Conservation (phyloP, 495 filamentous ascomycete species). For the Penicillium cataractarum region DNA sequence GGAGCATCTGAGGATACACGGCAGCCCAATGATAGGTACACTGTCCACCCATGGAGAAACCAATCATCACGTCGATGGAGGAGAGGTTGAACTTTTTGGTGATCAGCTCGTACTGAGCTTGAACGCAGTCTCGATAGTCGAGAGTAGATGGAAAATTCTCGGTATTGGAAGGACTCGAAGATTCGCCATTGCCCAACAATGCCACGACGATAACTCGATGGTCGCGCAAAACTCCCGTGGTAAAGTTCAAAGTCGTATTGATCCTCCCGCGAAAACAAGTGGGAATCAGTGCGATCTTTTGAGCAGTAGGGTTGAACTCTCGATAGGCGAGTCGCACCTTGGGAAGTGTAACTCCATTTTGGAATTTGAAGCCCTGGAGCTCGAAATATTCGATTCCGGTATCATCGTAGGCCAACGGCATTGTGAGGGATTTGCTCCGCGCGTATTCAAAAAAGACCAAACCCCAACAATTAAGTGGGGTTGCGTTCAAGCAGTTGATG, state of each 20-base stretch:
- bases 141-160: slow-evolving; percentile 57
- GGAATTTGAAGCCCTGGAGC: slow-evolving; percentile 45
- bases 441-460: background rate
- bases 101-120: slow-evolving; percentile 60
- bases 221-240: slow-evolving; percentile 52
- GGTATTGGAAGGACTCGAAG: slow-evolving; percentile 63
- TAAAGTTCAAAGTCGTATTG: slow-evolving; percentile 46
- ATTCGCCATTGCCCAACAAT: slow-evolving; percentile 69
- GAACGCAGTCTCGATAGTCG: slow-evolving; percentile 62
- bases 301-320: slow-evolving; percentile 40
- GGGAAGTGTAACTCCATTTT: slow-evolving; percentile 31
- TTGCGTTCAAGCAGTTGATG: background rate
- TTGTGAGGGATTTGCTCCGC: background rate
- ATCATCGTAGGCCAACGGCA: slow-evolving; percentile 7
- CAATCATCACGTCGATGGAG: slow-evolving; percentile 57
- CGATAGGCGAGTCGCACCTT: slow-evolving; percentile 47
- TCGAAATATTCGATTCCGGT: slow-evolving; percentile 36
- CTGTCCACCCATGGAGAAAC: slow-evolving; percentile 69
- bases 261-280: slow-evolving; percentile 55
- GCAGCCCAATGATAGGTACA: slow-evolving; percentile 66
- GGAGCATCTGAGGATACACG: slow-evolving; percentile 62
- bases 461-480: background rate
- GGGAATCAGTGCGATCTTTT: slow-evolving; percentile 45
- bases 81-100: slow-evolving; percentile 56
- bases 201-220: slow-evolving; percentile 64